Conservation (phyloP, 1,139 yeast species). For the Chernovozyma sophiae-reginae region DNA sequence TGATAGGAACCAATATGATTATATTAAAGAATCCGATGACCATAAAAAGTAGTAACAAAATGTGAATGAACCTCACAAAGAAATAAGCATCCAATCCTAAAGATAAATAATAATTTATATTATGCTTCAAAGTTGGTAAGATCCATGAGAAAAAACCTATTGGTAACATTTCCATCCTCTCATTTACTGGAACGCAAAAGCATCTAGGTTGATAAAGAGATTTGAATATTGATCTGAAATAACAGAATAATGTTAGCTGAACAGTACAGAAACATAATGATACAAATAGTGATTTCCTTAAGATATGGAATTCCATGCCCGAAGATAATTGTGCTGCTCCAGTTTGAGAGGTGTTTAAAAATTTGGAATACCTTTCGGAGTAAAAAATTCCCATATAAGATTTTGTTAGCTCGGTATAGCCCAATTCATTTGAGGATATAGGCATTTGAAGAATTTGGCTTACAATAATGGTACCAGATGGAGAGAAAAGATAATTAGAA, state of each 20-base stretch:
- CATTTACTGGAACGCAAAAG: constrained; percentile 36
- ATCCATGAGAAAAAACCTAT: constrained; percentile 49
- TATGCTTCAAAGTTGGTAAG: constrained; percentile 32
- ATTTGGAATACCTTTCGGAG: constrained; percentile 26
- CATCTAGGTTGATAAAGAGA: constrained; percentile 56
- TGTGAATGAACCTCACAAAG: constrained; percentile 50
- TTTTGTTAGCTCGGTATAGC: constrained; percentile 22
- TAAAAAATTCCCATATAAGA: constrained; percentile 26
- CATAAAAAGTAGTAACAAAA: constrained; percentile 45
- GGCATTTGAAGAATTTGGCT: neutral
- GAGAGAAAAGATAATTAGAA: too few species aligned
- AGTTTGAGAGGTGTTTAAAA: constrained; percentile 54
- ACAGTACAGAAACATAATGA: constrained; percentile 49
- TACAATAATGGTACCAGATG: too few species aligned
- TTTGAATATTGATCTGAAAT: constrained; percentile 43
- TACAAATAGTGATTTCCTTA: constrained; percentile 48
- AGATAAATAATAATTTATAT: constrained; percentile 39
- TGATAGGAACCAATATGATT: constrained; percentile 54
- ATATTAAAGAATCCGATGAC: constrained; percentile 49
- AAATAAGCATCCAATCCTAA: constrained; percentile 66
- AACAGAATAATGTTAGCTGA: constrained; percentile 52
- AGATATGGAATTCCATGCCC: constrained; percentile 33
- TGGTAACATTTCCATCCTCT: constrained; percentile 34
- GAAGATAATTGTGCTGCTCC: constrained; percentile 48
- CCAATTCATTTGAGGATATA: constrained; percentile 8